Base-by-base conservation (phyloP, 2,329 filamentous ascomycete species). In the Arthroderma sp. region DNA sequence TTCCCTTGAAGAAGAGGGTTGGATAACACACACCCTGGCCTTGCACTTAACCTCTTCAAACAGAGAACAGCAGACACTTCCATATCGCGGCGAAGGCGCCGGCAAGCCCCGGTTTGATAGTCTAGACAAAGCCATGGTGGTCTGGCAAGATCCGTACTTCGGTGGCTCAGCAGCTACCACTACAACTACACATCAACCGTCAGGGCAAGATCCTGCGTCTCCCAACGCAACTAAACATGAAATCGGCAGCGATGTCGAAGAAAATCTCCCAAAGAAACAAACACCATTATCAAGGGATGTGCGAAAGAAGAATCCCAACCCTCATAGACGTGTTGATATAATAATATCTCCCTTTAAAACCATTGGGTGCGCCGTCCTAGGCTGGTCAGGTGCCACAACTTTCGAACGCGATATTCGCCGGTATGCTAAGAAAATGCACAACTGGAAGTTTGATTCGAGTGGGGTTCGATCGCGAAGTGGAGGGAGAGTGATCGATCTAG, bases 301-400 rank as follows among this genome's bases (percentile, higher is more conserved):
- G 61, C 64, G 1, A 76, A 74, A 22, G 15, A 22, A 22, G 55
- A 88, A 87, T 48, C 73, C 78, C 0, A 86, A 86, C 53, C 73
- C 75, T 1, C 89, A 94, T 58, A 77, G 87, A 15, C 74, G 89
- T 38, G 88, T 96, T 1, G 89, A 96, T 58, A 94, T 96, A 47
- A 89, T 96, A 52, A 71, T 96, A 49, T 80, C 78, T 22, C 86
- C 88, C 0, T 95, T 89, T 85, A 81, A 80, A 45, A 94, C 86
- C 0, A 79, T 84, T 0, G 89, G 91, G 0, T 95, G 87, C 54
- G 89, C 88, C 0, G 73, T 96, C 3, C 66, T 89, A 11, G 88
- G 87, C 1, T 96, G 89, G 91, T 82, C 77, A 10, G 85, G 87
- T 1, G 89, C 80, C 1, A 94, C 82, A 0, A 95, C 87, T 0